Base-by-base conservation (phyloP, 768 basidiomycete species). In the Tephrocybe sp. region DNA sequence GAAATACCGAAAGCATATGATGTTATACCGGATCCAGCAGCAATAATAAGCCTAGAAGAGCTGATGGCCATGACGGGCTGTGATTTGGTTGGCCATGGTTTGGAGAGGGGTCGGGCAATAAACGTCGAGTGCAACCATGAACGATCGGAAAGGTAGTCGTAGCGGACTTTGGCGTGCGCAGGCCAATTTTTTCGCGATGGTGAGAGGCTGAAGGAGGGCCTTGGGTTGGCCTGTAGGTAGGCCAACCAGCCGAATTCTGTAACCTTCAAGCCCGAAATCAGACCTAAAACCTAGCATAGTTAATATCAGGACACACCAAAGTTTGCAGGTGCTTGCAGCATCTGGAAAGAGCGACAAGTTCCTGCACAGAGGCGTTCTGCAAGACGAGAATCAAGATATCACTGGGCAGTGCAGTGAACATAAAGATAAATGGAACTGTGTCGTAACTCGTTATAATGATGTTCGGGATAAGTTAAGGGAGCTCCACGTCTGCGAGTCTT, bases 51-150 rank as follows among this genome's bases (percentile, higher is more conserved):
- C 7, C 83, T 72, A 23, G 79, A 79, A 15, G 67, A 48, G 48
- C 74, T 84, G 50, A 84, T 73, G 23, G 83, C 78, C 32, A 90
- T 62, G 11, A 73, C 58, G 4, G 88, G 84, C 51, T 80, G 84
- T 4, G 76, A 65, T 58, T 78, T 86, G 20, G 70, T 73, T 4
- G 58, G 12, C 87, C 87, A 90, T 9, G 77, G 74, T 21, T 71
- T 69, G 18, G 83, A 79, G 8, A 90, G 72, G 1, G 86, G 87
- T 1, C 85, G 78, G 3, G 86, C 85, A 18, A 86, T 67, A 52
- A 87, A 87, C 39, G 68, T 60, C 36, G 64, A 62, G 18, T 58
- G 63, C 3, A 67, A 55, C 88, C 88, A 90, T 10, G 77, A 70
- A 3, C 59, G 54, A 61, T 88, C 86, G 4, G 75, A 62, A 7